Percentiles rank a stretch among this genome's conserved stretches.
phyloP scores from a whole-genome alignment of 768 basidiomycete species.

The Filobasidium wieringae region DNA sequence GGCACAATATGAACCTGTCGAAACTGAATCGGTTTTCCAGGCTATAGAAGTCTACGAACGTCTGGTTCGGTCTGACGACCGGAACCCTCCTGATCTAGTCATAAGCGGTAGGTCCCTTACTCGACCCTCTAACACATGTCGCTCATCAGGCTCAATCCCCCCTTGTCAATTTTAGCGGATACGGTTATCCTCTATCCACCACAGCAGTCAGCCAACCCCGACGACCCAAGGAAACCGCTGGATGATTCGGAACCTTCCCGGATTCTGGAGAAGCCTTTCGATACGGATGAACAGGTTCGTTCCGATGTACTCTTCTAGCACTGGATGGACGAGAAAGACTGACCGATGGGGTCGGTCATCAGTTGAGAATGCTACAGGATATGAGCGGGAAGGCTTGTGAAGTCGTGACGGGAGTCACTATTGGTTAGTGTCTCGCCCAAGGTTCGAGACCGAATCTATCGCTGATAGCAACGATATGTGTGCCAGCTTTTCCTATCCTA shows the following conservation, averaged over 20 bases:
- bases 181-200: slow-evolving; percentile 76
- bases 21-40: slow-evolving; percentile 21
- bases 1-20: no score
- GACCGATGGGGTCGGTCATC: slow-evolving; percentile 21
- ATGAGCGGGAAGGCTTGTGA: slow-evolving; percentile 78
- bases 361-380: slow-evolving; percentile 74
- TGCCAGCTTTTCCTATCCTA: slow-evolving; percentile 32
- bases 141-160: background rate
- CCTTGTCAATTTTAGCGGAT: slow-evolving; percentile 53
- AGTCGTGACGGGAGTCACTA: slow-evolving; percentile 77
- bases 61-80: slow-evolving; percentile 48
- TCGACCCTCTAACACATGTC: background rate
- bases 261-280: slow-evolving; percentile 74
- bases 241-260: slow-evolving; percentile 45
- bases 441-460: background rate
- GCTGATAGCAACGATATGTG: background rate
- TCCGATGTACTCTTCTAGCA: background rate
- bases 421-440: slow-evolving; percentile 48
- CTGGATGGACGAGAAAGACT: background rate
- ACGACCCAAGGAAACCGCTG: slow-evolving; percentile 4
- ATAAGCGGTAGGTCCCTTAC: slow-evolving; percentile 49
- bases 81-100: slow-evolving; percentile 66
- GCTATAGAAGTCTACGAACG: slow-evolving; percentile 76
- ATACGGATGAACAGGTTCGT: slow-evolving; percentile 52
- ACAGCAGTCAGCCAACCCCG: slow-evolving; percentile 36